Evolutionary conservation across 495 filamentous ascomycete genomes (phyloP), one percentile per base, ranked within the genome.

Genomic region (Penicillium flavigenum): DNA sequence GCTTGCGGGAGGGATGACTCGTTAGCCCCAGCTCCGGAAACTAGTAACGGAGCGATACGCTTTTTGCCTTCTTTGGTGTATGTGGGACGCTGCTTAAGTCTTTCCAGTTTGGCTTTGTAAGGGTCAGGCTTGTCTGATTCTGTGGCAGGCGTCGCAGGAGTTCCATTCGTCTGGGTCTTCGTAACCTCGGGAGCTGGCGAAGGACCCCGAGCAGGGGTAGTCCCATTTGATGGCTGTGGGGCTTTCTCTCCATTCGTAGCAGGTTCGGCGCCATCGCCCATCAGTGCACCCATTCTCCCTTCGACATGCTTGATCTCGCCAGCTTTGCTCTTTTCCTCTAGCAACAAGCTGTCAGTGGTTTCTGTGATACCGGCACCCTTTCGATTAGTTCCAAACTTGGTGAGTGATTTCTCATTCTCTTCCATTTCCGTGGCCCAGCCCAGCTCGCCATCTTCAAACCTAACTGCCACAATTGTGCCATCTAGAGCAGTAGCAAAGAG

Each of bases 41-140:
- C 88, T 4, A 99, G 81, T 63, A 98, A 72, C 6, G 94, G 94
- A 3, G 90, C 89, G 53, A 99, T 91, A 24, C 95, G 84, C 74
- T 98, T 99, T 74, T 92, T 97, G 17, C 94, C 94, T 52, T 99
- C 94, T 70, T 98, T 97, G 1, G 92, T 96, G 47, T 96, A 88
- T 17, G 91, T 96, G 8, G 96, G 90, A 10, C 93, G 86, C 48
- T 90, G 85, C 70, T 98, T 98, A 57, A 97, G 68, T 52, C 85
- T 83, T 48, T 91, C 89, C 36, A 95, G 76, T 61, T 89, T 87
- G 19, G 81, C 82, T 57, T 83, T 80, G 47, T 84, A 81, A 3
- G 82, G 79, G 57, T 88, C 85, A 4, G 84, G 75, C 63, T 86
- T 85, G 72, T 65, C 79, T 61, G 51, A 71, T 67, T 85, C 83